Percentiles rank a stretch among this genome's conserved stretches.
These are phyloP conservation scores for Nakaseomyces sp. DNA, from an alignment of 1,139 yeast species.

Conservation along the genomic window DNA sequence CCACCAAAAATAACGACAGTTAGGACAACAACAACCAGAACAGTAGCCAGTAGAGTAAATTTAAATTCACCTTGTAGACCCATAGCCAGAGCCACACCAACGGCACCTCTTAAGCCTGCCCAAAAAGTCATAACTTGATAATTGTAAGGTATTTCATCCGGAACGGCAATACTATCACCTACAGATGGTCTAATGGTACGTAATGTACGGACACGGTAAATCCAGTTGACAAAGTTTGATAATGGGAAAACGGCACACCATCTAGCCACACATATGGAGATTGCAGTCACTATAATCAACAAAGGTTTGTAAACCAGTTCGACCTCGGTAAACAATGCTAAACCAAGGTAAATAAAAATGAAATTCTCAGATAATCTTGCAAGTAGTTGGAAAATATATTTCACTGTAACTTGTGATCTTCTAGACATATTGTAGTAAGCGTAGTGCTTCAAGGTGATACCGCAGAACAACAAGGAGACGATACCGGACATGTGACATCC, in stretches of 20 bases:
- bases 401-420: conserved; percentile 92
- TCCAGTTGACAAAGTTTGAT: conserved; percentile 74
- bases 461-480: conserved; percentile 89
- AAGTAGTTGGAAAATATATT: conserved; percentile 83
- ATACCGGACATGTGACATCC: conserved; percentile 99
- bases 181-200: conserved; percentile 25
- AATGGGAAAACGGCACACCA: conserved; percentile 98
- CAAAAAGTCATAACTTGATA: conserved; percentile 99
- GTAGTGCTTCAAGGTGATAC: conserved; percentile 91
- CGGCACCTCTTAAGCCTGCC: conserved; percentile 99
- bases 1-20: conserved; percentile 97
- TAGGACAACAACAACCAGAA: conserved; percentile 87
- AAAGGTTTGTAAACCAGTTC: conserved; percentile 91
- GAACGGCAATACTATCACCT: conserved; percentile 40
- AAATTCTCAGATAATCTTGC: conserved; percentile 96
- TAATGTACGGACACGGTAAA: conserved; percentile 47
- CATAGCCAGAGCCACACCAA: conserved; percentile 97
- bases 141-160: conserved; percentile 88
- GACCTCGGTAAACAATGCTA: conserved; percentile 91
- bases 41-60: conserved; percentile 83
- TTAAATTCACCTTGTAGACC: conserved; percentile 94
- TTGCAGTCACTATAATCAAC: conserved; percentile 78
- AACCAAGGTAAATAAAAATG: conserved; percentile 88
- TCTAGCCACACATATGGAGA: conserved; percentile 88
- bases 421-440: conserved; percentile 97